phyloP scores from a whole-genome alignment of 2,329 filamentous ascomycete genomes.

The Phialophora macrospora region DNA sequence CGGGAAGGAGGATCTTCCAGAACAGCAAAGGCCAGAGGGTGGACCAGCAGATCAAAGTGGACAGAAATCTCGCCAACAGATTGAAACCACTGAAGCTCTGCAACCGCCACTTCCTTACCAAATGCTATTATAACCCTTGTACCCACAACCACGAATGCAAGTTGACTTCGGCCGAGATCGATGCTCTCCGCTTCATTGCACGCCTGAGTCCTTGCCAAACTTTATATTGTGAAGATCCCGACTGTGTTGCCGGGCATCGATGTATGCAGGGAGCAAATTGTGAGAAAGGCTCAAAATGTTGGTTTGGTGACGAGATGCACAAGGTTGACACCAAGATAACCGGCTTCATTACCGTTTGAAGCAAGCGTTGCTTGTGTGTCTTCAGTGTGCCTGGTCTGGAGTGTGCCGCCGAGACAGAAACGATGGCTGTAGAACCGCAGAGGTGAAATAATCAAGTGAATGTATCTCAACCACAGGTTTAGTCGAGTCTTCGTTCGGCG shows the following conservation, averaged over 20 bases:
- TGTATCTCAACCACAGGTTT: neutral
- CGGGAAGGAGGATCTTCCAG: constrained; percentile 24
- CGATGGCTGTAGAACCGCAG: neutral
- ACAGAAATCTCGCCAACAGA: constrained; percentile 32
- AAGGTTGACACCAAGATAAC: constrained; percentile 37
- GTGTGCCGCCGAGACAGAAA: neutral
- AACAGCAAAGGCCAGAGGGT: constrained; percentile 42
- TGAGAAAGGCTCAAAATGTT: constrained; percentile 34
- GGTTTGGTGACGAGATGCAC: constrained; percentile 40
- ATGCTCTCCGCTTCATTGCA: constrained; percentile 43
- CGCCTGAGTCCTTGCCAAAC: constrained; percentile 41
- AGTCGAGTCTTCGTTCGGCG: neutral
- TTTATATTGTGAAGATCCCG: constrained; percentile 41
- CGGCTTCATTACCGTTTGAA: constrained; percentile 13
- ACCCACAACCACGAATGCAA: constrained; percentile 40
- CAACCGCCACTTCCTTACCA: constrained; percentile 44
- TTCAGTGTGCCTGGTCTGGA: neutral
- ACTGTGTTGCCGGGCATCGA: constrained; percentile 42
- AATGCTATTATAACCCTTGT: constrained; percentile 39
- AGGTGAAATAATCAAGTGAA: neutral
- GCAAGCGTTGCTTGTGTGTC: neutral
- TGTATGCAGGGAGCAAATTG: constrained; percentile 37
- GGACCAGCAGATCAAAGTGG: constrained; percentile 39
- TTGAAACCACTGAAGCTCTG: constrained; percentile 44
- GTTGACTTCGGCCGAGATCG: constrained; percentile 37